Evolutionary conservation across 176 grass and related monocot species (phyloP).

Genomic region (Lolium multiflorum): DNA sequence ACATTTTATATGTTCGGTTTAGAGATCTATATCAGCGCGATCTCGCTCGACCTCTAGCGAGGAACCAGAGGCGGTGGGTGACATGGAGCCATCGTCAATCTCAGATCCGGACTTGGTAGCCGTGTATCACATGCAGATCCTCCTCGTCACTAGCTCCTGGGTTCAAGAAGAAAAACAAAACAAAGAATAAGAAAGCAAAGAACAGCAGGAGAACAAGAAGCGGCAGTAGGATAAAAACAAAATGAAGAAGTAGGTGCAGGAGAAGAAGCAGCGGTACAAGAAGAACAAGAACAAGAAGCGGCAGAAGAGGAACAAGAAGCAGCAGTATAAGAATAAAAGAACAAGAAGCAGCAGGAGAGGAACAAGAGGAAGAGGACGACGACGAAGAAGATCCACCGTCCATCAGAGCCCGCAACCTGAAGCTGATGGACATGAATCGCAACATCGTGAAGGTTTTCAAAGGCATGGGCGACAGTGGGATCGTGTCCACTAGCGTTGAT

Average conservation of each 20-base stretch:
- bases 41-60: neutral
- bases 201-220: too few species aligned
- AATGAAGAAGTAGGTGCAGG: too few species aligned
- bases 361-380: neutral
- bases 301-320: fast-evolving
- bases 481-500: neutral
- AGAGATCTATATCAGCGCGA: too few species aligned
- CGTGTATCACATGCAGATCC: neutral
- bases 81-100: neutral
- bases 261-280: too few species aligned
- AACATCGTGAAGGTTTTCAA: neutral
- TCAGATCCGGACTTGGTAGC: neutral
- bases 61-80: neutral
- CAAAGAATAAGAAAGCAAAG: too few species aligned
- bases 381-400: neutral
- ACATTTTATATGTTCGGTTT: too few species aligned
- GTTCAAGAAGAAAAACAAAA: neutral
- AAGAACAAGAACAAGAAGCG: neutral
- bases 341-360: neutral
- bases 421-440: neutral
- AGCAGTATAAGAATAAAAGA: neutral
- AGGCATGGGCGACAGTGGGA: neutral
- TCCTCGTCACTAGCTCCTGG: neutral
- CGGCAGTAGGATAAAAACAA: too few species aligned
- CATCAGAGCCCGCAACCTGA: neutral